A percentile compares a stretch with the other conserved stretches of the same genome.
Conservation (phyloP, 148 eudicot genomes). For the Silene conica region DNA sequence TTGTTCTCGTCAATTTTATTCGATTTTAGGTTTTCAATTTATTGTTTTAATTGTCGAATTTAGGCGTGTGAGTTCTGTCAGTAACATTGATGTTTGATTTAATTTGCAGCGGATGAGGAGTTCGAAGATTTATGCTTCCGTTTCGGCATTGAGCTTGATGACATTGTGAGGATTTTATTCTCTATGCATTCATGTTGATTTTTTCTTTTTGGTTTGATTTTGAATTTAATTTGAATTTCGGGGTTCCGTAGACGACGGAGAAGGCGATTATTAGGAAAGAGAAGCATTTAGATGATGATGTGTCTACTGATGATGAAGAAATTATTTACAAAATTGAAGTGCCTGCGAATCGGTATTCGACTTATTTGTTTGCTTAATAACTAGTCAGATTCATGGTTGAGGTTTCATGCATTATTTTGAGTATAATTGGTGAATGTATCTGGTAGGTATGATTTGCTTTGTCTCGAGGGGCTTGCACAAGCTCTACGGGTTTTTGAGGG, state of each 20-base stretch:
- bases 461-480: conserved; percentile 87
- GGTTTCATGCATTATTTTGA: neutral
- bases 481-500: conserved; percentile 75
- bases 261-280: conserved; percentile 86
- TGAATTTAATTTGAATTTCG: neutral
- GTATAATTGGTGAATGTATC: neutral
- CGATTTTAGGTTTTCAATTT: neutral
- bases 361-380: neutral
- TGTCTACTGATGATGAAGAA: conserved; percentile 62
- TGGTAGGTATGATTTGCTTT: conserved; percentile 89
- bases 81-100: neutral
- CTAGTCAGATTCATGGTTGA: neutral
- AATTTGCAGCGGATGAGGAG: conserved; percentile 46
- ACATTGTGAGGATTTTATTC: conserved; percentile 46
- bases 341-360: conserved; percentile 75
- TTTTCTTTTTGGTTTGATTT: neutral
- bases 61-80: neutral
- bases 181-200: neutral
- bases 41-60: neutral
- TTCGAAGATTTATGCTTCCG: conserved; percentile 81
- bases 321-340: conserved; percentile 91
- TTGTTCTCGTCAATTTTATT: neutral
- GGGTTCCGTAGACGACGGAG: conserved; percentile 67
- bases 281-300: conserved; percentile 68
- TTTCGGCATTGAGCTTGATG: conserved; percentile 98